phyloP scores from a whole-genome alignment of 805 yeast genomes.

The Monosporozyma unispora region DNA sequence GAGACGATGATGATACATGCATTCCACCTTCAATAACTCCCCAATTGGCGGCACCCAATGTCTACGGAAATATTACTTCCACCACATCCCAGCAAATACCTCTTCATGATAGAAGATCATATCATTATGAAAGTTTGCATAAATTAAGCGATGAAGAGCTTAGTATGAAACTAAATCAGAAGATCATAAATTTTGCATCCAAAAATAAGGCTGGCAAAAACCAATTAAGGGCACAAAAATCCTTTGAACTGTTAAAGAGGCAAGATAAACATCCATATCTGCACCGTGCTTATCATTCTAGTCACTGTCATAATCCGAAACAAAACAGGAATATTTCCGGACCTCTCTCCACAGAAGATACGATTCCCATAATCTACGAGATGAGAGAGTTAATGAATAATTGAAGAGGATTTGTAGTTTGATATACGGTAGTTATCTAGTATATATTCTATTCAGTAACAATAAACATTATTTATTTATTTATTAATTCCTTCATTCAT shows the following conservation, averaged over 20 bases:
- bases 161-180: slow-evolving; percentile 19
- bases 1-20: background rate
- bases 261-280: background rate
- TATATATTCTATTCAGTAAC: too few species aligned
- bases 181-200: slow-evolving; percentile 21
- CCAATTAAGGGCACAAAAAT: slow-evolving; percentile 24
- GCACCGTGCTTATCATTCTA: background rate
- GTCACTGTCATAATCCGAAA: background rate
- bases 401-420: too few species aligned
- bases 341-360: slow-evolving; percentile 16
- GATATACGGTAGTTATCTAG: too few species aligned
- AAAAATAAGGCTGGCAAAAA: slow-evolving; percentile 26
- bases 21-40: background rate
- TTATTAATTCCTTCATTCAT: background rate
- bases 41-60: background rate
- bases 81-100: background rate
- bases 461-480: background rate
- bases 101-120: background rate
- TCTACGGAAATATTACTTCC: background rate
- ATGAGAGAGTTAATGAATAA: slow-evolving; percentile 16
- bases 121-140: slow-evolving; percentile 1
- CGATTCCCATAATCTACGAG: slow-evolving; percentile 26
- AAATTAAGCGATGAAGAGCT: slow-evolving; percentile 23
- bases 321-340: background rate
- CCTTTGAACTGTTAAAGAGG: slow-evolving; percentile 21